Conservation (phyloP, 2,329 filamentous ascomycete genomes). For the Dothidotthia symphoricarpi region DNA sequence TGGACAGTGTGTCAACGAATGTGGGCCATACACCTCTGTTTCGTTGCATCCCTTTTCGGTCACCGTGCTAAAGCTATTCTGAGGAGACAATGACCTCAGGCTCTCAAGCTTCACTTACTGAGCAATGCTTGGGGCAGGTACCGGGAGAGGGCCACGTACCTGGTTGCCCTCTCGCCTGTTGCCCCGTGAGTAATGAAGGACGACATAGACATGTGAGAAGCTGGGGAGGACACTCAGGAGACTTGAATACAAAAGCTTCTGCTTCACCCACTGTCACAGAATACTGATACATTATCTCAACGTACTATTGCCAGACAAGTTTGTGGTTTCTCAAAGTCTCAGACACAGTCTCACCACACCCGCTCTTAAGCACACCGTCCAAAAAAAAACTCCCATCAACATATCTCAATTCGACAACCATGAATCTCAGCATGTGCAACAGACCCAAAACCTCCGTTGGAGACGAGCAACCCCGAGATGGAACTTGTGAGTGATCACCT, state of each 20-base stretch:
- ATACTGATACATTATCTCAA: constrained; percentile 13
- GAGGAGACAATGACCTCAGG: constrained; percentile 18
- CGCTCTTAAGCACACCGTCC: constrained; percentile 16
- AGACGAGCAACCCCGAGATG: constrained; percentile 16
- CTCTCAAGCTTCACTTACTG: constrained; percentile 35
- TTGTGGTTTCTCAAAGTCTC: constrained; percentile 19
- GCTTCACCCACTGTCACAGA: constrained; percentile 21
- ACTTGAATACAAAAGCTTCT: constrained; percentile 23
- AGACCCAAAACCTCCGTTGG: constrained; percentile 11
- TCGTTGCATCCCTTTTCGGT: constrained; percentile 30
- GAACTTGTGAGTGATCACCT: constrained; percentile 18
- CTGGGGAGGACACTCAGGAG: constrained; percentile 12
- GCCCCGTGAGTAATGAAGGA: constrained; percentile 29
- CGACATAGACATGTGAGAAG: constrained; percentile 15
- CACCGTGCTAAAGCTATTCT: constrained; percentile 27
- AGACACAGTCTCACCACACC: constrained; percentile 21
- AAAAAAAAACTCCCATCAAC: constrained; percentile 5
- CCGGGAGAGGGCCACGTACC: constrained; percentile 33
- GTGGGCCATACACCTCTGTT: constrained; percentile 21
- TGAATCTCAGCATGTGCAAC: constrained; percentile 13
- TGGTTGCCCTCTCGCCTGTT: constrained; percentile 32
- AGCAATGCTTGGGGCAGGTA: constrained; percentile 27
- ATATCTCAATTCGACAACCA: constrained; percentile 7
- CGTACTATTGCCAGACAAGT: constrained; percentile 18
- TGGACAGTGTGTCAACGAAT: constrained; percentile 24